Evolutionary conservation across 2,329 filamentous ascomycete species (phyloP), one percentile per base, ranked within the genome.

Genomic region (Penicillium sp.): DNA sequence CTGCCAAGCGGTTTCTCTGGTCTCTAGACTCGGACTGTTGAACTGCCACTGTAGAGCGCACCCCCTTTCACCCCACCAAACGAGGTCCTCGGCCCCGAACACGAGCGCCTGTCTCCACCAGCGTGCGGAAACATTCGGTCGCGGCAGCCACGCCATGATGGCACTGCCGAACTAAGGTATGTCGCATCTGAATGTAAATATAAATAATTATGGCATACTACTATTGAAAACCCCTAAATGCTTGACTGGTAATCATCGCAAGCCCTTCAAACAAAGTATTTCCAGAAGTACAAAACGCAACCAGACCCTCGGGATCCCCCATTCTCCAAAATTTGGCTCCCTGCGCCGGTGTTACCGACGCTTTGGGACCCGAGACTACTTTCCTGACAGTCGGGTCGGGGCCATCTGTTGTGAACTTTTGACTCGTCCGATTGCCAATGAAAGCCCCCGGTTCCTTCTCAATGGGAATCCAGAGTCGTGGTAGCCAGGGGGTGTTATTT

Each of bases 361-460:
- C 63, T 30, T 51, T 67, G 68, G 68, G 59, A 66, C 65, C 68
- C 61, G 63, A 61, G 44, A 54, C 63, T 61, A 54, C 63, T 61
- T 66, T 70, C 67, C 68, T 54, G 59, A 44, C 60, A 60, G 56
- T 61, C 63, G 67, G 68, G 68, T 67, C 67, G 53, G 54, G 60
- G 51, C 38, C 42, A 60, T 56, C 54, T 57, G 40, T 56, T 68
- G 53, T 65, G 60, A 67, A 65, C 64, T 54, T 69, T 54, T 65
- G 60, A 67, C 66, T 65, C 63, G 66, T 65, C 62, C 45, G 38
- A 56, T 64, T 65, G 24, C 24, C 28, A 68, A 68, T 57, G 55
- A 61, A 60, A 63, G 40, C 50, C 62, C 60, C 60, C 53, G 47
- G 62, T 60, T 61, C 65, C 64, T 42, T 58, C 24, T 57, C 42